These are phyloP conservation scores for Scenedesmus sp. DNA, from an alignment of 163 green algal species.

Conservation along the genomic window DNA sequence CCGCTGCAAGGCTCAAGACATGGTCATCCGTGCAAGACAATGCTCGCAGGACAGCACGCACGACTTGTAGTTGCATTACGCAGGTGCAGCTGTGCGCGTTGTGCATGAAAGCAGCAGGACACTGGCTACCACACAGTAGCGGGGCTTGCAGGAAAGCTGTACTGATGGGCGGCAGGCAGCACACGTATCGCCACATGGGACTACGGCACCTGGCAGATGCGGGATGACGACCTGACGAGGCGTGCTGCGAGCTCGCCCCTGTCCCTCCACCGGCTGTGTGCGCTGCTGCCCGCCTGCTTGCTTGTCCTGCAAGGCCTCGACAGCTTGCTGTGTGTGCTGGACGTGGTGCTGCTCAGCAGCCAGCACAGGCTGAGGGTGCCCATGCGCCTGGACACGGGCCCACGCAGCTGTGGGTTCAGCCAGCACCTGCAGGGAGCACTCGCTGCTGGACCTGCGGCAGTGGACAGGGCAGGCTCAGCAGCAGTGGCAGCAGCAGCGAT, in stretches of 20 bases:
- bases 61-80: too few relatives aligned
- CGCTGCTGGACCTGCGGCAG: not conserved
- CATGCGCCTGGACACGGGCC: not conserved
- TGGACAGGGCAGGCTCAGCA: not conserved
- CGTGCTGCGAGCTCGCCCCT: not conserved
- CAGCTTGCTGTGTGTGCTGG: conserved; percentile 31
- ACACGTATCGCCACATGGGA: not conserved
- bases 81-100: not conserved
- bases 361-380: conserved; percentile 17
- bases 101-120: not conserved
- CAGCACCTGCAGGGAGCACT: not conserved
- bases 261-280: not conserved
- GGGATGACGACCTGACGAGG: not conserved
- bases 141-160: too few relatives aligned
- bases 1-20: too few relatives aligned
- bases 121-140: not conserved
- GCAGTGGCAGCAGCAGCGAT: not conserved
- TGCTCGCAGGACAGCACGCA: not conserved
- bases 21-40: too few relatives aligned
- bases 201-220: not conserved
- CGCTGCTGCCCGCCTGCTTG: not conserved
- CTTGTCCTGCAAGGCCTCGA: conserved; percentile 17
- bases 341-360: conserved; percentile 39
- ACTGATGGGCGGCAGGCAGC: not conserved
- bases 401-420: conserved; percentile 3